phyloP scores from a whole-genome alignment of 257 asterid species.

The Solanum chmielewskii region DNA sequence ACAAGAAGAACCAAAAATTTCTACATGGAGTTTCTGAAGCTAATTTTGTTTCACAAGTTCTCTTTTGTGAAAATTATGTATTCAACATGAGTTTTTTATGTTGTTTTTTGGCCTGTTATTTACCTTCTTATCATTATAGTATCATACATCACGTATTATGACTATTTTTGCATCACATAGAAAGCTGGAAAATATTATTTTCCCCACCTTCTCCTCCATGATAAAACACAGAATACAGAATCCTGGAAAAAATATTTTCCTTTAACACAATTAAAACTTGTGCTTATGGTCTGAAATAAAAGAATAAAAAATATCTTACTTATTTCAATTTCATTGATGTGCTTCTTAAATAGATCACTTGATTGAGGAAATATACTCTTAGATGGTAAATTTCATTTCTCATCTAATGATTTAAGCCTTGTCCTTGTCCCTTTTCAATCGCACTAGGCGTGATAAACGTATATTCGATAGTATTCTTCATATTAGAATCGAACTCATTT shows the following conservation, averaged over 20 bases:
- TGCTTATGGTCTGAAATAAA: background rate
- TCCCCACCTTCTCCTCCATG: background rate
- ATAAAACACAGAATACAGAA: background rate
- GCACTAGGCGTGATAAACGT: background rate
- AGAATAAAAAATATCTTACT: background rate
- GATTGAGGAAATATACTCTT: background rate
- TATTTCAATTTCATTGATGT: background rate
- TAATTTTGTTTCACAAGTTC: background rate
- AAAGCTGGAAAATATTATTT: too few relatives aligned
- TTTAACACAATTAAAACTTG: background rate
- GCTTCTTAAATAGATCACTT: background rate
- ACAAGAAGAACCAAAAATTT: background rate
- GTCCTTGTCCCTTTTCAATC: background rate
- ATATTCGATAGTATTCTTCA: background rate
- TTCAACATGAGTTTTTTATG: too few relatives aligned
- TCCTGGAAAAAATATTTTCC: too few relatives aligned
- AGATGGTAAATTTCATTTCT: too few relatives aligned
- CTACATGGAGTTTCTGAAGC: too few relatives aligned
- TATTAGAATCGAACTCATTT: background rate
- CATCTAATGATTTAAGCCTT: background rate
- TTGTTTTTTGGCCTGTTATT: too few relatives aligned
- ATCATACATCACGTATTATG: too few relatives aligned
- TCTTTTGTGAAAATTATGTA: background rate
- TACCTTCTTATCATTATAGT: too few relatives aligned
- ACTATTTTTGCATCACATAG: background rate